Evolutionary conservation across 768 basidiomycete genomes (phyloP).

Genomic region (Gymnopilus dilepis): DNA sequence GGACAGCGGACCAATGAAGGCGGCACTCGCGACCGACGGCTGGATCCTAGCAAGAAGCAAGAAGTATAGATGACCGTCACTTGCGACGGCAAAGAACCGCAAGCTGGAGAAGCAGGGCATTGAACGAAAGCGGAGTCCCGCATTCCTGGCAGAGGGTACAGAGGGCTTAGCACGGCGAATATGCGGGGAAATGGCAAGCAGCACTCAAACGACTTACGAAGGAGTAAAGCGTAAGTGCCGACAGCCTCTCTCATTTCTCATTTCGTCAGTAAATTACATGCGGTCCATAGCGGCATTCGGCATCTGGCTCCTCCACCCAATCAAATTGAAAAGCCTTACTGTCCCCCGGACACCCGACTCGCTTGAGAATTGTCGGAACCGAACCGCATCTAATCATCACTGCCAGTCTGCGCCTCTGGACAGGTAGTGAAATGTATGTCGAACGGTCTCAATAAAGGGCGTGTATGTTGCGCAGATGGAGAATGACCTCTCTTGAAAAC

Average conservation of each 20-base stretch:
- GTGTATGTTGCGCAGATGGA: background rate
- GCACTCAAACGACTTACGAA: conserved; percentile 1
- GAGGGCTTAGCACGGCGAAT: conserved; percentile 2
- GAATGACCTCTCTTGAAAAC: no score
- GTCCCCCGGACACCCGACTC: conserved; percentile 13
- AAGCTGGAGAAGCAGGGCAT: background rate
- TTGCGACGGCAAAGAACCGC: background rate
- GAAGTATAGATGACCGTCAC: background rate
- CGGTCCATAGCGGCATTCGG: conserved; percentile 5
- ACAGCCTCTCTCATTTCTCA: background rate
- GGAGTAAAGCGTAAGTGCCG: conserved; percentile 2
- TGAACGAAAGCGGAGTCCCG: conserved; percentile 4
- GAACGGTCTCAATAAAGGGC: no score
- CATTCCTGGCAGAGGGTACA: background rate
- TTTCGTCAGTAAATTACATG: conserved; percentile 6
- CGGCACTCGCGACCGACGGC: background rate
- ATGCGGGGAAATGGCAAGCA: conserved; percentile 4
- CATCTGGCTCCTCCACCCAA: conserved; percentile 1
- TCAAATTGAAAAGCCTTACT: background rate
- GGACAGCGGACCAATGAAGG: background rate
- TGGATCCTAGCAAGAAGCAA: background rate
- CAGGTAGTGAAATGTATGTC: no score
- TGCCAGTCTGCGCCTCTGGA: no score
- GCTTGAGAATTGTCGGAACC: conserved; percentile 9
- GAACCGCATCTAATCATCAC: no score